Evolutionary conservation across 129 eudicot genomes (phyloP).

Genomic region (Centrapalus pauciflorus): DNA sequence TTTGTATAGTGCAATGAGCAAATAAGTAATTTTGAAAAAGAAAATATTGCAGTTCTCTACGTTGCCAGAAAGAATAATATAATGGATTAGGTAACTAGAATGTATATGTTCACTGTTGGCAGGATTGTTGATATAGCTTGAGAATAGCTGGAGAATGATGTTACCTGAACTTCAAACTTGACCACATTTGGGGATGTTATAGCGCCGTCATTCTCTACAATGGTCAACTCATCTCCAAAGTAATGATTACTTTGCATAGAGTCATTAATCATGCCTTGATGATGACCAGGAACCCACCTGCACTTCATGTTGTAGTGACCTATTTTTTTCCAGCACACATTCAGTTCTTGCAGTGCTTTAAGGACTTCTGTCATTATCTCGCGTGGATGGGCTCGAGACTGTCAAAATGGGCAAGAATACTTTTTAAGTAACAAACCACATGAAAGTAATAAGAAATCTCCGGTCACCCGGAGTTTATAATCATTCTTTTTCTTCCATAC

Average conservation of each 20-base stretch:
- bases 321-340: slow-evolving; percentile 95
- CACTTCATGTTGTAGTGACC: slow-evolving; percentile 98
- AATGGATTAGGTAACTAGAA: background rate
- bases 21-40: background rate
- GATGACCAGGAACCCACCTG: slow-evolving; percentile 69
- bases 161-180: slow-evolving; percentile 96
- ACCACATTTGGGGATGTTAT: slow-evolving; percentile 55
- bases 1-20: too few relatives aligned
- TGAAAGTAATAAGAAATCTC: background rate
- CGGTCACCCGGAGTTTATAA: background rate
- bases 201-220: slow-evolving; percentile 60
- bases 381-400: slow-evolving; percentile 98
- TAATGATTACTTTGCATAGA: slow-evolving; percentile 54
- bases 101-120: background rate
- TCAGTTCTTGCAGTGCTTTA: slow-evolving; percentile 89
- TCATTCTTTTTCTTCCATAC: slow-evolving; percentile 10
- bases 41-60: background rate
- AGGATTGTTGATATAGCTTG: background rate
- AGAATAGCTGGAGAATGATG: slow-evolving; percentile 4
- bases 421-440: too few relatives aligned
- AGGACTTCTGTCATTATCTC: slow-evolving; percentile 95
- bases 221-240: slow-evolving; percentile 74
- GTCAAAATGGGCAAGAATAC: background rate
- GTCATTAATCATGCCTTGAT: slow-evolving; percentile 39
- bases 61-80: too few relatives aligned